A percentile compares a stretch with the other conserved stretches of the same genome.
These are phyloP conservation scores for Boletus reticulatus DNA, from an alignment of 768 basidiomycete species.

Conservation along the genomic window DNA sequence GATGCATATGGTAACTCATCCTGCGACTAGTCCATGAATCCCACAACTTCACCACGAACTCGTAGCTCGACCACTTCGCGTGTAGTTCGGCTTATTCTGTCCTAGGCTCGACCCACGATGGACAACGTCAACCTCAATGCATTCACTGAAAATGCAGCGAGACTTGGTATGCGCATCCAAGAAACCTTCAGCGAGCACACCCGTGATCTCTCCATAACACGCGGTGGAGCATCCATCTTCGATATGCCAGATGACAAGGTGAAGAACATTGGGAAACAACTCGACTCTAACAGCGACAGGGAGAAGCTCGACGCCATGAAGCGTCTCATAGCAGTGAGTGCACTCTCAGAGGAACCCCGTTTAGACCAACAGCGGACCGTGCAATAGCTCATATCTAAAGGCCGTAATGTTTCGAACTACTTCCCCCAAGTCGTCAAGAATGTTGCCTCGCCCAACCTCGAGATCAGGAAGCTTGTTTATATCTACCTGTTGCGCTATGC, in stretches of 20 bases:
- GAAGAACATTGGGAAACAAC: conserved; percentile 78
- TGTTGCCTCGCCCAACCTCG: conserved; percentile 88
- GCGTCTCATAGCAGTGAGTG: conserved; percentile 83
- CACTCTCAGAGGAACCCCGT: background rate
- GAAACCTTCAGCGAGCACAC: conserved; percentile 83
- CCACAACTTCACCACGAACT: background rate
- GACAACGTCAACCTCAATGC: conserved; percentile 36
- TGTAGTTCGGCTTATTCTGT: background rate
- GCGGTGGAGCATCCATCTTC: conserved; percentile 54
- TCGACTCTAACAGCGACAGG: conserved; percentile 84
- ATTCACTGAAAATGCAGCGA: conserved; percentile 78
- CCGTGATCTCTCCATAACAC: conserved; percentile 62
- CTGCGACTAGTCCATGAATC: conserved; percentile 1
- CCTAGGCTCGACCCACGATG: conserved; percentile 18
- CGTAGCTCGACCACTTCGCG: background rate
- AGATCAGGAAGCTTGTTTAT: conserved; percentile 95
- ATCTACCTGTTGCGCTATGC: conserved; percentile 96
- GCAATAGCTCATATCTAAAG: conserved; percentile 84
- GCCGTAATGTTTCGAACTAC: conserved; percentile 86
- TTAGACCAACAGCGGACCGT: background rate
- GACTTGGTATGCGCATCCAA: conserved; percentile 79
- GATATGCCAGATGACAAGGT: conserved; percentile 78
- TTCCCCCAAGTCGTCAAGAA: conserved; percentile 98
- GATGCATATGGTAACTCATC: background rate
- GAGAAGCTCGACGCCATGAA: conserved; percentile 97